phyloP scores from a whole-genome alignment of 176 grass and related monocot species.

The Leersia perrieri region DNA sequence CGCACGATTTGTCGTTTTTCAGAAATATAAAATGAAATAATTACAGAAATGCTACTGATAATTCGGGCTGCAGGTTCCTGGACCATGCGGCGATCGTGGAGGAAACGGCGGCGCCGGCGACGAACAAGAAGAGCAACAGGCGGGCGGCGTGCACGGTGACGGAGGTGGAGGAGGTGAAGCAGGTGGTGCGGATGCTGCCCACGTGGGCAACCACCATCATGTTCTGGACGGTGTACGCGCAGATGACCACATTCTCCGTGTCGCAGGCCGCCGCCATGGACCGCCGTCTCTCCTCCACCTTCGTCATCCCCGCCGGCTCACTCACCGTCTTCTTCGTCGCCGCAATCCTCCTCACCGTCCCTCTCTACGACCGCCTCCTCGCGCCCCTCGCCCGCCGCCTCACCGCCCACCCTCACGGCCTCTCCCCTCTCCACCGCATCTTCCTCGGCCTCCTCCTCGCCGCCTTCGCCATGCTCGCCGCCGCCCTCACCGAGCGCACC shows the following conservation, averaged over 20 bases:
- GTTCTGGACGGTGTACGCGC: constrained; percentile 90
- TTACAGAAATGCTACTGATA: too few species aligned
- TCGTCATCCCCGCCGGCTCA: constrained; percentile 67
- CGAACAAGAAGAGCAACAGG: neutral
- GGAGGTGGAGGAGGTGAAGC: constrained; percentile 93
- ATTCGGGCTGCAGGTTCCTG: constrained; percentile 16
- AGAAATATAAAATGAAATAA: too few species aligned
- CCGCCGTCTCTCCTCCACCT: constrained; percentile 52
- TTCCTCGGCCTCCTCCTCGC: constrained; percentile 61
- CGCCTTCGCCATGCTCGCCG: constrained; percentile 54
- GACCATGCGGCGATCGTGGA: constrained; percentile 12
- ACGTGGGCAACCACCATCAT: constrained; percentile 77
- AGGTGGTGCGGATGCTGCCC: constrained; percentile 72
- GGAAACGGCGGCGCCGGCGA: neutral
- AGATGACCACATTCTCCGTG: constrained; percentile 94
- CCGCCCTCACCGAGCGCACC: neutral
- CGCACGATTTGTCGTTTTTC: too few species aligned
- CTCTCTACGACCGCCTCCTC: constrained; percentile 69
- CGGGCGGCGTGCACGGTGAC: constrained; percentile 58
- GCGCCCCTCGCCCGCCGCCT: constrained; percentile 34
- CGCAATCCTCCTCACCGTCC: constrained; percentile 77
- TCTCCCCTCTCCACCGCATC: constrained; percentile 74
- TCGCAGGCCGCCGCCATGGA: constrained; percentile 73
- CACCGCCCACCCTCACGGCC: constrained; percentile 49
- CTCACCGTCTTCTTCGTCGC: constrained; percentile 89